These are phyloP conservation scores for Candida boleticola DNA, from an alignment of 805 yeast species.

Conservation along the genomic window DNA sequence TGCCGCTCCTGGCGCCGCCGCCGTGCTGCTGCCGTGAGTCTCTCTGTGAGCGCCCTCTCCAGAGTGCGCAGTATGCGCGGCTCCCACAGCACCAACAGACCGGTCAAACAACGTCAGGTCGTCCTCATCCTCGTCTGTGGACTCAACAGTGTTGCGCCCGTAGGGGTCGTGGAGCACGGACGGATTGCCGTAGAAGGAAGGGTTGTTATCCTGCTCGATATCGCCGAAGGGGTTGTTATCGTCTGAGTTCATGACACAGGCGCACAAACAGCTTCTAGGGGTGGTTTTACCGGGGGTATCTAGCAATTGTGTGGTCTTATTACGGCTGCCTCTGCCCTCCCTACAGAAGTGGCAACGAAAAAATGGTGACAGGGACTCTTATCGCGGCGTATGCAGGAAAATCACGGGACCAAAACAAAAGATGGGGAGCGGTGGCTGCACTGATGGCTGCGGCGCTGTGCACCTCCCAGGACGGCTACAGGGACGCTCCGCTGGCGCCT, in stretches of 20 bases:
- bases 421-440: too few relatives aligned
- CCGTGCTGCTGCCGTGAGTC: not conserved
- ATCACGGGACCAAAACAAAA: too few relatives aligned
- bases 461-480: too few relatives aligned
- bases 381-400: not conserved
- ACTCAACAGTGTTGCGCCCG: conserved; percentile 10
- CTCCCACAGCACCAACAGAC: not conserved
- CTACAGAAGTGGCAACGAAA: not conserved
- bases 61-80: not conserved
- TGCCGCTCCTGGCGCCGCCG: not conserved
- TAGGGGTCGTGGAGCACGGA: conserved; percentile 27
- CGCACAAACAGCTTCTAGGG: not conserved
- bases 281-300: not conserved
- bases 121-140: conserved; percentile 4
- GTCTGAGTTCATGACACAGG: conserved; percentile 5
- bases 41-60: not conserved
- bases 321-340: not conserved
- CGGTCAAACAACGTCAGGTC: not conserved
- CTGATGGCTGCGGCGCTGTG: too few relatives aligned
- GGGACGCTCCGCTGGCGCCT: too few relatives aligned
- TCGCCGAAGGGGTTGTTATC: conserved; percentile 25
- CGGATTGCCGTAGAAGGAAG: conserved; percentile 38
- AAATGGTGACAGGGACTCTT: not conserved
- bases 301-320: too few relatives aligned
- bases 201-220: conserved; percentile 46